Evolutionary conservation across 805 yeast genomes (phyloP).

Genomic region (fission yeast (Schizosaccharomyces pombe)): DNA sequence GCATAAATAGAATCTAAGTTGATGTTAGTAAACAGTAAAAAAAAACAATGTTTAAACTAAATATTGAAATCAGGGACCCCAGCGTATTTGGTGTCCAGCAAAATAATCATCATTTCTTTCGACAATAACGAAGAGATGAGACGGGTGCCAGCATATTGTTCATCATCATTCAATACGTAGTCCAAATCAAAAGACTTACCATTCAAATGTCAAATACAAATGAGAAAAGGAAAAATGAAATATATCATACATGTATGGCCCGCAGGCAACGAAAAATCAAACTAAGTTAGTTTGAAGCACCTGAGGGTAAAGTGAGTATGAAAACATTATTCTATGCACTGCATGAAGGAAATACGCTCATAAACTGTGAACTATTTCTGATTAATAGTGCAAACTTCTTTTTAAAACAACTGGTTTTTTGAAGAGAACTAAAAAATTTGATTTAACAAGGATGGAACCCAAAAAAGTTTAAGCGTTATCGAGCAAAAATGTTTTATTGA

Average conservation of each 20-base stretch:
- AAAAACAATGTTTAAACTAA: no score
- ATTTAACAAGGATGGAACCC: no score
- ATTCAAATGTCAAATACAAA: not conserved
- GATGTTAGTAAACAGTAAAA: not conserved
- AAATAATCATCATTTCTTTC: not conserved
- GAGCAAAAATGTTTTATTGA: no score
- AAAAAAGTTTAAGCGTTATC: no score
- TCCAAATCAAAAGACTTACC: not conserved
- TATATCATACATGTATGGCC: not conserved
- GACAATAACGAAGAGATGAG: not conserved
- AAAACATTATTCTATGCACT: not conserved
- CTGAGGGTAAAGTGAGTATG: conserved; percentile 1
- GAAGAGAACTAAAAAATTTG: no score
- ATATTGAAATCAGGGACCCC: conserved; percentile 1
- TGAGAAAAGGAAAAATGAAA: not conserved
- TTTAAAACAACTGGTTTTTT: no score
- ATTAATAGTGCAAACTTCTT: not conserved
- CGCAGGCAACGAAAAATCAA: not conserved
- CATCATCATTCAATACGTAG: not conserved
- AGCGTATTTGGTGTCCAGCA: not conserved
- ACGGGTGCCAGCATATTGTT: conserved; percentile 3
- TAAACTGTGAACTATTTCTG: conserved; percentile 2
- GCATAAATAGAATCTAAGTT: not conserved
- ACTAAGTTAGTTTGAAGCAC: not conserved
- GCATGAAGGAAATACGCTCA: conserved; percentile 2